phyloP scores from a whole-genome alignment of 1,284 basidiomycete genomes.

The Cystobasidiaceae sp. region DNA sequence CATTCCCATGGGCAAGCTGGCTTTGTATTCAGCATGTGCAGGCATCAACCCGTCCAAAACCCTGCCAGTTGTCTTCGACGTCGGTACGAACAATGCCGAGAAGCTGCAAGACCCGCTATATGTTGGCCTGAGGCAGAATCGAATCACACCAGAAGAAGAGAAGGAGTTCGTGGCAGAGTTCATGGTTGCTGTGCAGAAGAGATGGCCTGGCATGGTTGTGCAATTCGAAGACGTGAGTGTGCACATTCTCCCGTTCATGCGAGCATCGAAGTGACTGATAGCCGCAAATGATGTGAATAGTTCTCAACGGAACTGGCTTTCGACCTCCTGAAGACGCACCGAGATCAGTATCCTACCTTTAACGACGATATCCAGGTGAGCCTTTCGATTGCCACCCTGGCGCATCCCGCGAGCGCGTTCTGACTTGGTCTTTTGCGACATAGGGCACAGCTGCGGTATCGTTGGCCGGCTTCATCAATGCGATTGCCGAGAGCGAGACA shows the following conservation, averaged over 20 bases:
- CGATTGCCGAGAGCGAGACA: conserved; percentile 67
- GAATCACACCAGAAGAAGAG: conserved; percentile 58
- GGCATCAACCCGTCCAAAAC: conserved; percentile 68
- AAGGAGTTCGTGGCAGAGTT: conserved; percentile 86
- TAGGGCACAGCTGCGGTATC: conserved; percentile 87
- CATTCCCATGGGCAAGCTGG: conserved; percentile 87
- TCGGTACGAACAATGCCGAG: conserved; percentile 80
- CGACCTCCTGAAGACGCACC: conserved; percentile 68
- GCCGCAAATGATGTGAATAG: too few species aligned
- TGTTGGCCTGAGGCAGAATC: conserved; percentile 67
- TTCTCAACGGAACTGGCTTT: conserved; percentile 76
- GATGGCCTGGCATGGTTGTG: conserved; percentile 54
- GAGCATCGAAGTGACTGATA: too few species aligned
- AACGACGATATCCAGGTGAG: conserved; percentile 91
- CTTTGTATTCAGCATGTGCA: conserved; percentile 76
- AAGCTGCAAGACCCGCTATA: conserved; percentile 84
- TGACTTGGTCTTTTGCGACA: too few species aligned
- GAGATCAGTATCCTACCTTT: conserved; percentile 70
- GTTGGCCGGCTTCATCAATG: conserved; percentile 82
- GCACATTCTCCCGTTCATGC: background rate
- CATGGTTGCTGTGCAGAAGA: conserved; percentile 53
- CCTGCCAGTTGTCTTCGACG: conserved; percentile 75
- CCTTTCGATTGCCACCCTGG: too few species aligned
- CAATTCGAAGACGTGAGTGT: conserved; percentile 65
- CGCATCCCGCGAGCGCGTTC: too few species aligned